phyloP scores from a whole-genome alignment of 768 basidiomycete genomes.

The Chiua virens region DNA sequence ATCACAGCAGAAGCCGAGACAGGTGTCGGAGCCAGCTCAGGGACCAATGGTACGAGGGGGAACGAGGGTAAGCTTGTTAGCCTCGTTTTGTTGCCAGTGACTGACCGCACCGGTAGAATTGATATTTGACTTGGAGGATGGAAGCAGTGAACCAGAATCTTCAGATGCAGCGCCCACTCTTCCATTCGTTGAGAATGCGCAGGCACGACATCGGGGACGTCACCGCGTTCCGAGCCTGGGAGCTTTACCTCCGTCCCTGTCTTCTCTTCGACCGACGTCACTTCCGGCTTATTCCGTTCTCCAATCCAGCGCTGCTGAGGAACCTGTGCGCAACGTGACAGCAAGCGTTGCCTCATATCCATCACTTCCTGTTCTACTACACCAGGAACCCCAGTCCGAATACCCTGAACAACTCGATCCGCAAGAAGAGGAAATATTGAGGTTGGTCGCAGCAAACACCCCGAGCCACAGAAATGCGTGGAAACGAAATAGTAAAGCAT shows the following conservation, averaged over 20 bases:
- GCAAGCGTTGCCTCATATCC: background rate
- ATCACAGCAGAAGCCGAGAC: slow-evolving; percentile 56
- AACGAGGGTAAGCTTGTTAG: slow-evolving; percentile 44
- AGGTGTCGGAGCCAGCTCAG: slow-evolving; percentile 40
- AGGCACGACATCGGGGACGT: slow-evolving; percentile 24
- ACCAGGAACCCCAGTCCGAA: slow-evolving; percentile 13
- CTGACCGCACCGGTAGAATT: slow-evolving; percentile 43
- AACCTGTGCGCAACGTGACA: background rate
- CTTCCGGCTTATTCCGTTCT: slow-evolving; percentile 66
- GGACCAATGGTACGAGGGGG: slow-evolving; percentile 33
- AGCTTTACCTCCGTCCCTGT: slow-evolving; percentile 56
- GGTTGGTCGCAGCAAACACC: slow-evolving; percentile 64
- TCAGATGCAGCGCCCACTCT: slow-evolving; percentile 36
- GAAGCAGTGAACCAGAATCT: slow-evolving; percentile 33
- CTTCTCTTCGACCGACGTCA: slow-evolving; percentile 62
- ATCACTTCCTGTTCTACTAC: background rate
- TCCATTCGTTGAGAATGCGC: slow-evolving; percentile 33
- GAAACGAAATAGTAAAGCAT: slow-evolving; percentile 62
- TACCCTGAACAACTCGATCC: slow-evolving; percentile 32
- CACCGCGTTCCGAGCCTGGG: slow-evolving; percentile 32
- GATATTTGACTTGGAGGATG: slow-evolving; percentile 72
- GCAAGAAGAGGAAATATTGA: slow-evolving; percentile 54
- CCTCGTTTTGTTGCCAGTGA: background rate
- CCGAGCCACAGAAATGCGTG: slow-evolving; percentile 74
- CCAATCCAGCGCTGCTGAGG: slow-evolving; percentile 28